Evolutionary conservation across 495 filamentous ascomycete genomes (phyloP), one percentile per base, ranked within the genome.

Genomic region (Penicillium silybi): DNA sequence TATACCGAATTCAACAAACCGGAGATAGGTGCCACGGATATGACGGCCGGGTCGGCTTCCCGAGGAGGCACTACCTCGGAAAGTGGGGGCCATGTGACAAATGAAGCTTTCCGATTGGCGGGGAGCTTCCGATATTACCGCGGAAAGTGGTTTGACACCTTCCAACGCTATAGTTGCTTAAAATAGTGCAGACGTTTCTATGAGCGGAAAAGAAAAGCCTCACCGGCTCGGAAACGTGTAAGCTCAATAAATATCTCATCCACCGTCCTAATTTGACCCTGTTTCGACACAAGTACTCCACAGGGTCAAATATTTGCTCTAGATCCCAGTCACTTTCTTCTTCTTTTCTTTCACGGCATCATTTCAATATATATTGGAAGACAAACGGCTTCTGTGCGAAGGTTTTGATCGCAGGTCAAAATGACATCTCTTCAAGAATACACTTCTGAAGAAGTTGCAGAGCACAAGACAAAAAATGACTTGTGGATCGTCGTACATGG

Each of bases 351-450:
- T 4, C 18, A 19, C 6, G 3, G 2, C 1, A 37, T 22, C 29
- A 6, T 23, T 23, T 23, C 6, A 6, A 23, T 23, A 2, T n/a
- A 2, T 23, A 2, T 23, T 23, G 22, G 22, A 23, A 23, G 6
- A 23, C 6, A 23, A 23, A 23, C 22, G 2, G 22, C 22, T 6
- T 23, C 22, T 23, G 3, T 6, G 22, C 22, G 22, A 23, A 6
- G 6, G 6, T 3, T 37, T 13, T 22, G 29, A 32, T 32, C 10
- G 2, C 0, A 16, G 18, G 1, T n/a, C 44, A 37, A 15, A 20
- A 46, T 56, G 50, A 37, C 39, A 29, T 34, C 35, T 3, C 22
- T 22, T 1, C 20, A 47, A 45, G 39, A 35, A 27, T 46, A 35
- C 7, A 46, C 44, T 17, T 11, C 17, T 3, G 44, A 17, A 3